phyloP scores from a whole-genome alignment of 2,329 filamentous ascomycete species.

The Cyphellophora europaea region DNA sequence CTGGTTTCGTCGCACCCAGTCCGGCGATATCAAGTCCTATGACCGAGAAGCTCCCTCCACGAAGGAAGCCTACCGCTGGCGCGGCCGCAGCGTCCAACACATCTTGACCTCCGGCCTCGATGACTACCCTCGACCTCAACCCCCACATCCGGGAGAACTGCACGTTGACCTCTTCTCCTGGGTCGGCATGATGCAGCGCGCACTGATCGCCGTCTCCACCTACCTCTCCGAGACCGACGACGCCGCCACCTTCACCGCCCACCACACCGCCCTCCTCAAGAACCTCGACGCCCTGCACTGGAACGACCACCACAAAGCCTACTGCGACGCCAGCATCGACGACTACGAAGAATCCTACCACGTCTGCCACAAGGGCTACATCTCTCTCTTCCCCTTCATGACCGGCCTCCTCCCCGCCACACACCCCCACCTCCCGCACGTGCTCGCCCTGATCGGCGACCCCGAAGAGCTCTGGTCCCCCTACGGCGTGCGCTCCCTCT shows the following conservation, averaged over 20 bases:
- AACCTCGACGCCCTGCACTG: slow-evolving; percentile 94
- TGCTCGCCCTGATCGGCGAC: slow-evolving; percentile 70
- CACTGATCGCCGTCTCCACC: slow-evolving; percentile 70
- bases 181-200: slow-evolving; percentile 92
- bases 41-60: slow-evolving; percentile 78
- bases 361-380: slow-evolving; percentile 94
- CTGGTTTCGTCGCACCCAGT: slow-evolving; percentile 92
- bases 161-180: slow-evolving; percentile 92
- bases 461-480: slow-evolving; percentile 83
- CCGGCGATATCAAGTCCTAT: slow-evolving; percentile 81
- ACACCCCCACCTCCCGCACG: slow-evolving; percentile 62
- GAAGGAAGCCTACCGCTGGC: slow-evolving; percentile 94
- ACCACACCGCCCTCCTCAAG: slow-evolving; percentile 65
- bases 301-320: slow-evolving; percentile 69
- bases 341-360: slow-evolving; percentile 84
- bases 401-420: slow-evolving; percentile 68
- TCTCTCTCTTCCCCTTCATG: slow-evolving; percentile 87
- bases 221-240: slow-evolving; percentile 71
- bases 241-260: slow-evolving; percentile 59
- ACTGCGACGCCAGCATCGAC: slow-evolving; percentile 92
- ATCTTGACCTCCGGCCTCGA: slow-evolving; percentile 90
- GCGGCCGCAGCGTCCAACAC: slow-evolving; percentile 76
- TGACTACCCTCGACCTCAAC: slow-evolving; percentile 88
- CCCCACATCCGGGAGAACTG: slow-evolving; percentile 89
- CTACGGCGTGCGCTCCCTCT: slow-evolving; percentile 81